Base-by-base conservation (phyloP, 345 rosid genomes). In the Brassica juncea region DNA sequence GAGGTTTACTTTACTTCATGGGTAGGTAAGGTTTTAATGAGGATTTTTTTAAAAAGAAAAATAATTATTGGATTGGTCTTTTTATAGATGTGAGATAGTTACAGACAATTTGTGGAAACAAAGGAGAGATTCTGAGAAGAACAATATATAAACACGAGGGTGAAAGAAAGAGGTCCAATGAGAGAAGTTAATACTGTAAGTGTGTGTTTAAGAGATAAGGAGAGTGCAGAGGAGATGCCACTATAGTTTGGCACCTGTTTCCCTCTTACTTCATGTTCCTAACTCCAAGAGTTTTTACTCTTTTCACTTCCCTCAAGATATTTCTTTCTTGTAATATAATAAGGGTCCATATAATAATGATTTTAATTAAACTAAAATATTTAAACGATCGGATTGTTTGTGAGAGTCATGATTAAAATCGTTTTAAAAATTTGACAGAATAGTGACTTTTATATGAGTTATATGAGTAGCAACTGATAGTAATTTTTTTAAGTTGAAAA, bases 191-290 rank as follows among this genome's bases (percentile, higher is more conserved):
- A 42, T 11, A 28, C 66, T 70, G 68, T 15, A 63, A 63, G 70
- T 44, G 49, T 79, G 55, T 81, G 60, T 62, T 84, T 79, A 81
- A 84, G 84, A 71, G 89, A 89, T 85, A 83, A 87, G 86, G 82
- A 31, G 39, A 27, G 3, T 1, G 11, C 81, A 83, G 82, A 47
- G 35, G 32, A 59, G 52, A 70, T 76, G 77, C 85, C 88, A 82
- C 70, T 79, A 65, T 81, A 80, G 28, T 57, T 68, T 82, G 73
- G 71, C 71, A 74, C 69, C 75, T 80, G 76, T 70, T 79, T 73
- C 73, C 47, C 60, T 77, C 60, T 68, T 72, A 19, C 14, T 16
- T 5, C 21, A 8, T 79, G 23, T 71, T 37, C 15, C 57, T 2
- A 42, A 70, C 66, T 75, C 16, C 15, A 75, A 11, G 64, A 2